Evolutionary conservation across 2,329 filamentous ascomycete genomes (phyloP).

Genomic region (Ceratocystis diversiconidia): DNA sequence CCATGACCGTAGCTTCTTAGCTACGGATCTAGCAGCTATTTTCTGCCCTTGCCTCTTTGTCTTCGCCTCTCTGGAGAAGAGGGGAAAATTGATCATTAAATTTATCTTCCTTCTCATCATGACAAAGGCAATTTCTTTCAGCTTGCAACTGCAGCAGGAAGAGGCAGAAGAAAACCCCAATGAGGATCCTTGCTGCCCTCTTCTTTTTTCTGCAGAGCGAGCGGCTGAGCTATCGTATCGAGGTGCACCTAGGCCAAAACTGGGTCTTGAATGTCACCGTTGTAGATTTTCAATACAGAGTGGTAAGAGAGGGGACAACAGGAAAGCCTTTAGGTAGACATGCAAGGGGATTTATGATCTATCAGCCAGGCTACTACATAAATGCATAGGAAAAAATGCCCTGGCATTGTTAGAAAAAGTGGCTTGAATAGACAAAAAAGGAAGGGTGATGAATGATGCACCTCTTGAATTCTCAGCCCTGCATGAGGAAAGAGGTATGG

Average conservation of each 20-base stretch:
- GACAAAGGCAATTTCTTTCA: constrained; percentile 2
- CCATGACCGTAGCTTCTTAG: neutral
- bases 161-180: neutral
- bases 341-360: neutral
- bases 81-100: no score
- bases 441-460: neutral
- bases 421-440: neutral
- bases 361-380: neutral
- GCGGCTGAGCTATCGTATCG: constrained; percentile 2
- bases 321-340: neutral
- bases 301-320: neutral
- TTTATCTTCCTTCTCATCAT: neutral
- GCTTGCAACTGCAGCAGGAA: neutral
- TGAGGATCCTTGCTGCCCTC: neutral
- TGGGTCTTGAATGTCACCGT: neutral
- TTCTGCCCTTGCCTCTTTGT: neutral
- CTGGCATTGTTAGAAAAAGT: neutral
- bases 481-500: neutral
- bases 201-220: neutral
- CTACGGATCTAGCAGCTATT: neutral
- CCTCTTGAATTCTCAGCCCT: neutral
- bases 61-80: neutral
- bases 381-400: neutral
- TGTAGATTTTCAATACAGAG: neutral
- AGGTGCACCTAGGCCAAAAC: neutral